phyloP scores from a whole-genome alignment of 352 stramenopile species.

The Peronospora belbahrii region DNA sequence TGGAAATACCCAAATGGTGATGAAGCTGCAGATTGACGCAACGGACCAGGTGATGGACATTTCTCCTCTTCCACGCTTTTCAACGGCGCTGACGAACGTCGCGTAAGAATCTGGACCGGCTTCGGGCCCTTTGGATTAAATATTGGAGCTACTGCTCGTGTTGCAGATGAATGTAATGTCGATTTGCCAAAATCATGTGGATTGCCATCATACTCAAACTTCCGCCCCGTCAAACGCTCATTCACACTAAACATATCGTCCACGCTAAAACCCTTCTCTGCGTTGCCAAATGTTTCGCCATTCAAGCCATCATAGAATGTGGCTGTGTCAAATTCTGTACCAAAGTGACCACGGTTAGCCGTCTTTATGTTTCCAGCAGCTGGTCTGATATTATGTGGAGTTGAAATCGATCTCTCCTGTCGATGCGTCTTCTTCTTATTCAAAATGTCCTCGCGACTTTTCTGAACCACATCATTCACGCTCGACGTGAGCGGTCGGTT shows the following conservation, averaged over 20 bases:
- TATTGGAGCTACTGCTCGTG: slow-evolving; percentile 25
- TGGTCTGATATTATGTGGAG: slow-evolving; percentile 46
- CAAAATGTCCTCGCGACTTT: slow-evolving; percentile 3
- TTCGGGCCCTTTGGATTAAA: slow-evolving; percentile 46
- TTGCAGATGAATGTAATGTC: slow-evolving; percentile 14
- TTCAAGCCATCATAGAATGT: slow-evolving; percentile 86
- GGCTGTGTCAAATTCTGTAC: slow-evolving; percentile 68
- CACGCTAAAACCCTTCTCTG: slow-evolving; percentile 76
- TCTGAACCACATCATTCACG: slow-evolving; percentile 31
- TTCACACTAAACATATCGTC: slow-evolving; percentile 95
- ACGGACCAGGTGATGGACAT: slow-evolving; percentile 32
- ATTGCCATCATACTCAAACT: slow-evolving; percentile 93
- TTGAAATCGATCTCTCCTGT: slow-evolving; percentile 62
- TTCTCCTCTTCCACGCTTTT: slow-evolving; percentile 47
- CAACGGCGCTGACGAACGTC: slow-evolving; percentile 33
- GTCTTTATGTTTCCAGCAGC: slow-evolving; percentile 31
- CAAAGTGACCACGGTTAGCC: slow-evolving; percentile 62
- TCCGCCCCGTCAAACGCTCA: slow-evolving; percentile 85
- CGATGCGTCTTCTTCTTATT: slow-evolving; percentile 31
- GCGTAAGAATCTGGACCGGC: slow-evolving; percentile 39
- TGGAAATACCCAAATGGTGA: slow-evolving; percentile 57
- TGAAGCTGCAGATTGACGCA: slow-evolving; percentile 25
- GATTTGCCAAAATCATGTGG: slow-evolving; percentile 90
- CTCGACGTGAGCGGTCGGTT: slow-evolving; percentile 49
- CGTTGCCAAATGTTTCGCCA: slow-evolving; percentile 78